Base-by-base conservation (phyloP, 1,139 yeast genomes). In the Saccharomyces hybrid region DNA sequence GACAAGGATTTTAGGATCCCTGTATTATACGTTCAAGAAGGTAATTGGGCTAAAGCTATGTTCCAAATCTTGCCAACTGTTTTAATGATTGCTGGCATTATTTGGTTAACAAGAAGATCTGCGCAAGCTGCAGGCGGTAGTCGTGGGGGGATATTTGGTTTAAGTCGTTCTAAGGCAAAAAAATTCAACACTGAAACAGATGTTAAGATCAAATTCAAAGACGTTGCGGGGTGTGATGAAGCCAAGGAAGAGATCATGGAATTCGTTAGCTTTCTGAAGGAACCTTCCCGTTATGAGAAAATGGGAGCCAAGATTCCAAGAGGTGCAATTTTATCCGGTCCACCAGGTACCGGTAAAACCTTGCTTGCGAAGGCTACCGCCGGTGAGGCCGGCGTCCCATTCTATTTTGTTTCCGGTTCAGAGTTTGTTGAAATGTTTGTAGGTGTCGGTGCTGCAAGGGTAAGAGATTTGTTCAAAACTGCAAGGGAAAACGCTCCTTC, bases 331-430 rank as follows among this genome's bases (percentile, higher is more conserved):
- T 73, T 86, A 52, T 84, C 90, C 0, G 95, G 95, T 58, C 89
- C 93, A 46, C 95, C 95, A 50, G 95, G 95, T 74, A 86, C 93
- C 4, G 95, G 95, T 79, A 86, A 86, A 68, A 86, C 95, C 1
- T 74, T 86, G 51, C 72, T 86, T 55, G 93, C 93, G 9, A 86
- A 84, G 67, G 93, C 93, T 1, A 86, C 93, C 32, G 93, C 93
- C 6, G 93, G 93, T 65, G 93, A 86, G 69, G 93, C 93, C 2
- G 87, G 86, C 54, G 93, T 86, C 31, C 91, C 95, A 47, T 86
- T 86, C 66, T 81, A 82, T 62, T 83, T 88, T 44, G 93, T 86
- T n/a, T 84, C 90, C 0, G 91, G 91, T 61, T 84, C 90, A 1
- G 91, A 85, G 64, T 85, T 85, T 61, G 88, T 84, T 21, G 90